These are phyloP conservation scores for Hymenoscyphus linearis DNA, from an alignment of 2,329 filamentous ascomycete genomes.

Conservation along the genomic window DNA sequence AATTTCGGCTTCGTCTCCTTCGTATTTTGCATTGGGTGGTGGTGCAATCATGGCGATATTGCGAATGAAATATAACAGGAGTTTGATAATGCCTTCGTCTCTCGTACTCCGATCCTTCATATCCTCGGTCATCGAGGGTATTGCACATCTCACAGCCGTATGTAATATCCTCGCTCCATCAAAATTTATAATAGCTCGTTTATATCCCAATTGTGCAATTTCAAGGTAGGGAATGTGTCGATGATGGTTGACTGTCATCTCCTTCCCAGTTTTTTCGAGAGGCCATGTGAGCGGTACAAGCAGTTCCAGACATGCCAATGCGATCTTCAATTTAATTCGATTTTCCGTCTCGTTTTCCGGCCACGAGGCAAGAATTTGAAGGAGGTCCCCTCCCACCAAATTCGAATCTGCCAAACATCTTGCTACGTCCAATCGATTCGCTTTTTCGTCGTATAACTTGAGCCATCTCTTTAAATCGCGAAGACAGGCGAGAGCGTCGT, in stretches of 20 bases:
- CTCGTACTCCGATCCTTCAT: conserved; percentile 69
- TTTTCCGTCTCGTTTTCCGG: conserved; percentile 66
- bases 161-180: conserved; percentile 73
- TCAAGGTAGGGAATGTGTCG: conserved; percentile 86
- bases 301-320: conserved; percentile 82
- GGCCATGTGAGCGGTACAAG: conserved; percentile 94
- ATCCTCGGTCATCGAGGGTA: conserved; percentile 79
- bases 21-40: conserved; percentile 64
- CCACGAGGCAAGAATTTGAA: conserved; percentile 85
- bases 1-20: conserved; percentile 85
- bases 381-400: conserved; percentile 79
- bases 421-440: conserved; percentile 90
- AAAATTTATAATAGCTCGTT: conserved; percentile 80
- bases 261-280: conserved; percentile 68
- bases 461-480: conserved; percentile 95
- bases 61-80: conserved; percentile 81
- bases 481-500: conserved; percentile 86
- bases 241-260: conserved; percentile 90
- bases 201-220: conserved; percentile 83
- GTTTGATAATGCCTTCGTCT: conserved; percentile 88
- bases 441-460: conserved; percentile 87
- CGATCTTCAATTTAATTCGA: conserved; percentile 71
- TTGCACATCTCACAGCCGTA: conserved; percentile 70
- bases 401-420: conserved; percentile 89
- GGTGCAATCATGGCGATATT: conserved; percentile 84